These are phyloP conservation scores for Candida yuanshanica DNA, from an alignment of 805 yeast genomes.

Conservation along the genomic window DNA sequence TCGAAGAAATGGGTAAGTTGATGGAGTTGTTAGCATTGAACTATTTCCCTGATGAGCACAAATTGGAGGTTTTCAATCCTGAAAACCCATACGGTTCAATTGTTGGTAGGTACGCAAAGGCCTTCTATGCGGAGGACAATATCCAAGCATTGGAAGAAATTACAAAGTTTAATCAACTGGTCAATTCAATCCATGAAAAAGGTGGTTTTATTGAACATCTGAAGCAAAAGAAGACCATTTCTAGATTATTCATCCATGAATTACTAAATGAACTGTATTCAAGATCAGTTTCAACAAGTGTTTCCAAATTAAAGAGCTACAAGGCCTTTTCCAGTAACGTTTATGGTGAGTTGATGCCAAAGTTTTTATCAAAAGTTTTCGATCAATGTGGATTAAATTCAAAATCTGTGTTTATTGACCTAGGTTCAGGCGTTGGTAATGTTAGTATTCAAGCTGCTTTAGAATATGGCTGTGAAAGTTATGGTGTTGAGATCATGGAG, in stretches of 20 bases:
- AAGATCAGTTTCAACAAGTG: slow-evolving; percentile 73
- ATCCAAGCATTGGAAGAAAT: slow-evolving; percentile 29
- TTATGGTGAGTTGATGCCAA: slow-evolving; percentile 85
- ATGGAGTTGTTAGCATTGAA: slow-evolving; percentile 38
- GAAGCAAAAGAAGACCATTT: slow-evolving; percentile 27
- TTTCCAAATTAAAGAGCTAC: slow-evolving; percentile 57
- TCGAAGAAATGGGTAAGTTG: slow-evolving; percentile 50
- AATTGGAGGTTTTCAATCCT: slow-evolving; percentile 29
- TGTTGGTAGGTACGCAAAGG: slow-evolving; percentile 32
- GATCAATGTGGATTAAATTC: slow-evolving; percentile 49
- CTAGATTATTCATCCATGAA: slow-evolving; percentile 51
- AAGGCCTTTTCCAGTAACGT: slow-evolving; percentile 87
- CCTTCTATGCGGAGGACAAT: slow-evolving; percentile 27
- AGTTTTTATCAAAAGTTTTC: slow-evolving; percentile 64
- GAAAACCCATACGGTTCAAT: slow-evolving; percentile 31
- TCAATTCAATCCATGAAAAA: slow-evolving; percentile 26
- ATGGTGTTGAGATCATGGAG: slow-evolving; percentile 88
- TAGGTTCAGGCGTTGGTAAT: slow-evolving; percentile 94
- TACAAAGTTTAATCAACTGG: slow-evolving; percentile 37
- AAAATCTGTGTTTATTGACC: slow-evolving; percentile 64
- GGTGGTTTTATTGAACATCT: slow-evolving; percentile 29
- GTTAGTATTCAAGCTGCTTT: slow-evolving; percentile 85
- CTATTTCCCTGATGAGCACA: slow-evolving; percentile 35
- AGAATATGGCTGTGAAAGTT: slow-evolving; percentile 77
- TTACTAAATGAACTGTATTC: slow-evolving; percentile 67